phyloP scores from a whole-genome alignment of 805 yeast species.

The Metschnikowia cubensis region DNA sequence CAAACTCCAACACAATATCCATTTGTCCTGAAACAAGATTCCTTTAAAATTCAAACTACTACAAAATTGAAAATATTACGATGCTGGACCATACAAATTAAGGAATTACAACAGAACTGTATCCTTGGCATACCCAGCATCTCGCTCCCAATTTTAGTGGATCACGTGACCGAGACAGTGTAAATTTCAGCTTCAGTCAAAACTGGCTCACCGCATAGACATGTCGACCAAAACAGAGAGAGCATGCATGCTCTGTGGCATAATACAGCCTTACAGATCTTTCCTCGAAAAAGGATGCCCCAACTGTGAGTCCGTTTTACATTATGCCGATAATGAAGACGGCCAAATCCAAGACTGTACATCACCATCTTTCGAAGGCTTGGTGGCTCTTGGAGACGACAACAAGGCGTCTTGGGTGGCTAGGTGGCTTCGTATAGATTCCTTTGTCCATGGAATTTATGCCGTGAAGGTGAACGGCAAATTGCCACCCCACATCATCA shows the following conservation, averaged over 20 bases:
- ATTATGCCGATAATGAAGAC: conserved; percentile 73
- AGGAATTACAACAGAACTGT: no score
- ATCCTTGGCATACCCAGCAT: neutral
- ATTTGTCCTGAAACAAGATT: no score
- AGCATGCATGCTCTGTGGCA: conserved; percentile 97
- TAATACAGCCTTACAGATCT: conserved; percentile 69
- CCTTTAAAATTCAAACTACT: no score
- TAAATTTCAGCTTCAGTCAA: neutral
- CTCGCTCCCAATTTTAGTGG: neutral
- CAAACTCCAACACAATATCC: no score
- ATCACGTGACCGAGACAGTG: conserved; percentile 2
- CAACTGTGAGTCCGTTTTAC: conserved; percentile 87
- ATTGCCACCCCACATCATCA: conserved; percentile 80
- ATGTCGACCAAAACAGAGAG: conserved; percentile 69
- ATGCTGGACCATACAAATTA: no score
- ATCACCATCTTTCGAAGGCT: conserved; percentile 93
- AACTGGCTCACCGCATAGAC: neutral
- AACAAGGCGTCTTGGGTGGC: conserved; percentile 88
- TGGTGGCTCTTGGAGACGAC: conserved; percentile 85
- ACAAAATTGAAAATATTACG: no score
- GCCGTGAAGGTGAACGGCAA: conserved; percentile 93
- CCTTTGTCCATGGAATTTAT: conserved; percentile 82
- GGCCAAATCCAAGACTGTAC: conserved; percentile 86
- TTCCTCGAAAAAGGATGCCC: conserved; percentile 91
- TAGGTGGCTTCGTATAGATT: conserved; percentile 88